phyloP scores from a whole-genome alignment of 352 stramenopile species.

The Phytophthora vignae region DNA sequence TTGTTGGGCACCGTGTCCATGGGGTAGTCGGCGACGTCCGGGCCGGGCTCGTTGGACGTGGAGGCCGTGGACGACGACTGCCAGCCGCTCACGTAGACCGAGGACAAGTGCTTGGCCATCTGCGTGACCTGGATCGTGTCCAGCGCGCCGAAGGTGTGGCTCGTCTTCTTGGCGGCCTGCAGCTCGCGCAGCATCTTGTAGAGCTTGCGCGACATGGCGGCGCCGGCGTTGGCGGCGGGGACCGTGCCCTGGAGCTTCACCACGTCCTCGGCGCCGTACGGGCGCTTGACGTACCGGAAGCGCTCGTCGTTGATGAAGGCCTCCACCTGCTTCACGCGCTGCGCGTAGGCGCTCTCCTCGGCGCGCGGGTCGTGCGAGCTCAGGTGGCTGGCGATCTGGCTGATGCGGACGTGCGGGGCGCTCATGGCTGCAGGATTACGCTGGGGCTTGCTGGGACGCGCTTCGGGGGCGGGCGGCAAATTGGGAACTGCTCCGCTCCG shows the following conservation, averaged over 20 bases:
- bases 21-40: conserved; percentile 98
- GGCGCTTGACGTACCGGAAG: conserved; percentile 84
- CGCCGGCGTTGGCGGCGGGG: conserved; percentile 52
- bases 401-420: conserved; percentile 69
- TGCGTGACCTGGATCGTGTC: conserved; percentile 97
- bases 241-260: conserved; percentile 89
- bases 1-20: conserved; percentile 99
- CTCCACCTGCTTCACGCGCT: conserved; percentile 78
- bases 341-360: conserved; percentile 69
- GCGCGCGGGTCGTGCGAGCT: conserved; percentile 58
- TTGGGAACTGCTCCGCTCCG: conserved; percentile 42
- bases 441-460: conserved; percentile 3
- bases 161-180: conserved; percentile 79
- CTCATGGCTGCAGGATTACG: conserved; percentile 48
- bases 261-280: conserved; percentile 83
- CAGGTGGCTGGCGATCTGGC: conserved; percentile 75
- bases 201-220: conserved; percentile 79
- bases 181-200: conserved; percentile 90
- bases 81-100: conserved; percentile 98
- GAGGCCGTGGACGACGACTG: conserved; percentile 96
- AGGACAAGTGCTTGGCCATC: conserved; percentile 95
- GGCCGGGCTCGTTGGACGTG: conserved; percentile 95
- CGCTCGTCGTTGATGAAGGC: conserved; percentile 78
- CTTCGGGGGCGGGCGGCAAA: conserved; percentile 48
- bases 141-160: conserved; percentile 89